These are phyloP conservation scores for Madurella fahalii DNA, from an alignment of 2,329 filamentous ascomycete species.

Conservation along the genomic window DNA sequence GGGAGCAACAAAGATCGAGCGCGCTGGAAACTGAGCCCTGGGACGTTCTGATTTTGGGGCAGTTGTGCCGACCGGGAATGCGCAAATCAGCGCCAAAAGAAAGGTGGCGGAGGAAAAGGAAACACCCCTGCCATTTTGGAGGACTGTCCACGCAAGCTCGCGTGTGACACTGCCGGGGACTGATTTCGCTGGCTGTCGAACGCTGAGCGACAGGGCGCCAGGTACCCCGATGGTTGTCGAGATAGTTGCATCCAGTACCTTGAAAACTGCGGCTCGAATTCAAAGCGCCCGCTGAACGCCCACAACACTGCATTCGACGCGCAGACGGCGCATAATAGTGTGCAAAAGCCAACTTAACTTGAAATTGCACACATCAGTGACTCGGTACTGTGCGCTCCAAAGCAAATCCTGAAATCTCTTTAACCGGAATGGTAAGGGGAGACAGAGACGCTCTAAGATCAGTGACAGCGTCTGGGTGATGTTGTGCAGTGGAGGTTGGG, in stretches of 20 bases:
- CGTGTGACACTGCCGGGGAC: not conserved
- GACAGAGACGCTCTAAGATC: not conserved
- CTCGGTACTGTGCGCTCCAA: not conserved
- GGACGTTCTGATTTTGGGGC: too few species aligned
- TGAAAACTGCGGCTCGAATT: slow-evolving; percentile 11
- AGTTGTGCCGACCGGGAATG: too few species aligned
- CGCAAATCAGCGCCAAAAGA: too few species aligned
- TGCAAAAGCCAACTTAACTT: slow-evolving; percentile 8
- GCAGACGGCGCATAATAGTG: slow-evolving; percentile 6
- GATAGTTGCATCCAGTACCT: slow-evolving; percentile 17
- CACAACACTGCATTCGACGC: slow-evolving; percentile 7
- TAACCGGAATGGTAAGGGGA: slow-evolving; percentile 8
- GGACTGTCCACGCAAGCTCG: too few species aligned
- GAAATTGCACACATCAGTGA: not conserved
- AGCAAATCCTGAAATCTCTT: not conserved
- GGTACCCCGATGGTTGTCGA: slow-evolving; percentile 13
- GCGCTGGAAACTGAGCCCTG: too few species aligned
- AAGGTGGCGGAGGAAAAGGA: too few species aligned
- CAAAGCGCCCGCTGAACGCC: not conserved
- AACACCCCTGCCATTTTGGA: too few species aligned
- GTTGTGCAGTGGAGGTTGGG: not conserved
- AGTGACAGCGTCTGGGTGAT: not conserved
- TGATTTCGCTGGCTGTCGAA: slow-evolving; percentile 6
- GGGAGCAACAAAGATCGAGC: too few species aligned
- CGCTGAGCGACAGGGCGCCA: slow-evolving; percentile 12